phyloP scores from a whole-genome alignment of 768 basidiomycete genomes.

The Termitomyces sp. region DNA sequence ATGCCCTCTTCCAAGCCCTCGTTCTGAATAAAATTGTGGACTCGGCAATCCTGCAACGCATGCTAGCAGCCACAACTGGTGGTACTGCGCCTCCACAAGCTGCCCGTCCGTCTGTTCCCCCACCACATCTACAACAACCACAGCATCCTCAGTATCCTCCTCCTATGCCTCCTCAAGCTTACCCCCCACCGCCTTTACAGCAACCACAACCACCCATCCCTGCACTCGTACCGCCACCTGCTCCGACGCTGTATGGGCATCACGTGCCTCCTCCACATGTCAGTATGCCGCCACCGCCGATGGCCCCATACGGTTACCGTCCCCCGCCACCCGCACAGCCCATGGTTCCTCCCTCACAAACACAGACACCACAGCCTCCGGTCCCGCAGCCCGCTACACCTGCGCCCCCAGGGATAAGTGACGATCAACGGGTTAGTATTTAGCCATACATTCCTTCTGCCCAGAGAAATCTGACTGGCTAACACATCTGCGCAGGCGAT shows the following conservation, averaged over 20 bases:
- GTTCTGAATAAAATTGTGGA: conserved; percentile 93
- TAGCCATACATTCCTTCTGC: background rate
- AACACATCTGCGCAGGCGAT: conserved; percentile 45
- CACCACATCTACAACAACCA: conserved; percentile 28
- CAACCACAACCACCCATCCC: conserved; percentile 22
- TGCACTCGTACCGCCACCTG: conserved; percentile 22
- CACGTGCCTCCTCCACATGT: conserved; percentile 16
- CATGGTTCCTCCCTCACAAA: conserved; percentile 22
- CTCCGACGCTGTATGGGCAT: conserved; percentile 24
- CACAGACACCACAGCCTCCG: conserved; percentile 20
- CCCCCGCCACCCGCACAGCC: conserved; percentile 25
- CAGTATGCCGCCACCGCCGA: conserved; percentile 26
- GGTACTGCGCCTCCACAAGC: conserved; percentile 14
- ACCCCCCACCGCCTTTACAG: conserved; percentile 24
- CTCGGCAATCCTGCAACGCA: conserved; percentile 73
- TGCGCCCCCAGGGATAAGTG: conserved; percentile 36
- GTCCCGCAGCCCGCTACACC: conserved; percentile 23
- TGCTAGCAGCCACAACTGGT: conserved; percentile 35
- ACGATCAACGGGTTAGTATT: conserved; percentile 39
- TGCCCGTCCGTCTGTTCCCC: conserved; percentile 22
- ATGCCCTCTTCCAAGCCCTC: conserved; percentile 93
- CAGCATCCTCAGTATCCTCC: conserved; percentile 20
- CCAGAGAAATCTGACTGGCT: conserved; percentile 2
- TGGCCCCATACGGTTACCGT: conserved; percentile 27
- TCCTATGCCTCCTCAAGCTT: conserved; percentile 25